phyloP scores from a whole-genome alignment of 2,329 filamentous ascomycete species.

The Aureobasidium leucospermi region DNA sequence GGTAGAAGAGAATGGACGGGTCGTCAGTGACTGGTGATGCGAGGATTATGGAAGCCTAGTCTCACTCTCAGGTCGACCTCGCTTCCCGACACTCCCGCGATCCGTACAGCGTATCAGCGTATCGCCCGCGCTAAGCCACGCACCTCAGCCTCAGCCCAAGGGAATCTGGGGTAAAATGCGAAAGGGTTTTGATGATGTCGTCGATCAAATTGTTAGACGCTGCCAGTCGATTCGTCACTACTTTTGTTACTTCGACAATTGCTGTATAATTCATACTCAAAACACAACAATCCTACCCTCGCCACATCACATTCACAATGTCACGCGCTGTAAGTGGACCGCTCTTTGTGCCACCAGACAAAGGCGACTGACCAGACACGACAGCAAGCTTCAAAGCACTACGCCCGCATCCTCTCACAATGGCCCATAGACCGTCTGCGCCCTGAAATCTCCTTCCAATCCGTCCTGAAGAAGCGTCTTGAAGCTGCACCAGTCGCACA shows the following conservation, averaged over 20 bases:
- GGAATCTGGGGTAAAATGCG: background rate
- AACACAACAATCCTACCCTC: background rate
- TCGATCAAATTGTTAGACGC: background rate
- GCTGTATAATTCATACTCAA: background rate
- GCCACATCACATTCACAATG: constrained; percentile 4
- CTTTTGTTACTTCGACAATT: background rate
- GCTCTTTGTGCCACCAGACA: background rate
- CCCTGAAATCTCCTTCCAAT: constrained; percentile 40
- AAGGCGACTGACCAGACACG: constrained; percentile 4
- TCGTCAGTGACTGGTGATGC: background rate
- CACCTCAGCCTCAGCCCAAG: background rate
- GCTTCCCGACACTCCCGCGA: background rate
- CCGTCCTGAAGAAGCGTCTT: constrained; percentile 36
- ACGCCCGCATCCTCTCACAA: constrained; percentile 40
- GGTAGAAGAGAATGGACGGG: constrained; percentile 5
- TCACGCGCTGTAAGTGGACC: constrained; percentile 1
- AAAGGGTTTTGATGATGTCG: constrained; percentile 14
- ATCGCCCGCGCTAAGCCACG: background rate
- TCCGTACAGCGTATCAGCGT: background rate
- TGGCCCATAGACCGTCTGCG: constrained; percentile 46
- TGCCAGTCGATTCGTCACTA: background rate
- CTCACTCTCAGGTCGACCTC: background rate
- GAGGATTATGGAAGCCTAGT: background rate
- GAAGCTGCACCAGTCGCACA: constrained; percentile 22
- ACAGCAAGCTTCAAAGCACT: constrained; percentile 37